Evolutionary conservation across 306 rosid species (phyloP), one percentile per base, ranked within the genome.

Genomic region (Ammopiptanthus mongolicus): DNA sequence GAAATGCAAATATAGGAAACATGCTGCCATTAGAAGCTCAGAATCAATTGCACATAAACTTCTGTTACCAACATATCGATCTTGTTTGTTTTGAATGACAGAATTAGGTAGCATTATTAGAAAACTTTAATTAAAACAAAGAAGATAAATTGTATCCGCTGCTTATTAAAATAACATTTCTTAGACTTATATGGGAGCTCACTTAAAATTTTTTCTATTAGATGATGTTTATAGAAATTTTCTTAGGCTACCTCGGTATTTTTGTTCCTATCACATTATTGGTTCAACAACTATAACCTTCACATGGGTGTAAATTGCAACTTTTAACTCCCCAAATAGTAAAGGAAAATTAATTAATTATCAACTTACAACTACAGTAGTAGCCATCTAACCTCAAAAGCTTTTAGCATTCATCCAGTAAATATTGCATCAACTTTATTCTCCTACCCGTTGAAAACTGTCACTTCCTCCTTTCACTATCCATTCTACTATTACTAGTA

Each of bases 401-500:
- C 75, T 74, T 73, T 31, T 22, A 78, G 70, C 81, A 75, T 58
- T 77, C 73, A 68, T 62, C 63, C 59, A 69, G 57, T 33, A 78
- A 69, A 77, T 47, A 76, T 33, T 66, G 61, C 76, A 78, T 70
- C 77, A 56, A 73, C 86, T 66, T 81, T 37, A 42, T n/a, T 62
- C 72, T 69, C 56, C 59, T 63, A 69, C 69, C 51, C 8, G 34
- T 56, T 3, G 60, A 65, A 74, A 76, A 74, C 78, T 73, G 72
- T 42, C 48, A 80, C 17, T 25, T 34, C 79, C 42, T 52, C 63
- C 63, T 65, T 41, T 59, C 76, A 69, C 63, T 31, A 68, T 46
- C 52, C 65, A 62, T 69, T 88, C 76, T 76, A 61, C 65, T 76
- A 44, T 73, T 57, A 79, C 74, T n/a, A n/a, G n/a, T n/a, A n/a